Evolutionary conservation across 177 flowering plant genomes (phyloP).

Genomic region (Tripterygium wilfordii): DNA sequence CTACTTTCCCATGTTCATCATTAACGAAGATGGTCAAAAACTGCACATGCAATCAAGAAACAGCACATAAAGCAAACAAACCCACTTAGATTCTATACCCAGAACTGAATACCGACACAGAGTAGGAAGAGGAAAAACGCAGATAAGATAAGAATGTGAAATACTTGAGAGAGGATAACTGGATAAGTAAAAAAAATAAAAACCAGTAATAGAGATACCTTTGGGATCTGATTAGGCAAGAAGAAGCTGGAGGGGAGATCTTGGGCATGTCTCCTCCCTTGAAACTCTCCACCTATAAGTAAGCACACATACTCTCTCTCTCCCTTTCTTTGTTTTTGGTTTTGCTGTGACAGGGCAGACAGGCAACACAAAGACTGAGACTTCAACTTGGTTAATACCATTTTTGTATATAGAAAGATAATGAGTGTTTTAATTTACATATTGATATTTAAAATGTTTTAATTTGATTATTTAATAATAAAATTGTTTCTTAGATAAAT

Average conservation of each 20-base stretch:
- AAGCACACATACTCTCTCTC: too few species aligned
- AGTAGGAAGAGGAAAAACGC: conserved; percentile 3
- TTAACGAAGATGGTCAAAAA: conserved; percentile 6
- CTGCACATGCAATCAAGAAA: conserved; percentile 14
- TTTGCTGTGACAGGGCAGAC: not conserved
- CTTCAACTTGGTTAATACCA: too few species aligned
- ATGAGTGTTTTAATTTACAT: too few species aligned
- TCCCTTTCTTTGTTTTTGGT: not conserved
- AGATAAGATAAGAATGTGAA: not conserved
- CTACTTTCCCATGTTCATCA: conserved; percentile 8
- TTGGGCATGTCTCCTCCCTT: conserved; percentile 47
- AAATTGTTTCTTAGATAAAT: too few species aligned
- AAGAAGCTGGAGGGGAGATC: conserved; percentile 37
- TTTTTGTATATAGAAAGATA: too few species aligned
- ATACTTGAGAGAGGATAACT: too few species aligned
- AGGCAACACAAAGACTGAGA: too few species aligned
- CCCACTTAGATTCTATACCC: conserved; percentile 1
- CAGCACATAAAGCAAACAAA: not conserved
- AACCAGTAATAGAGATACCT: conserved; percentile 20
- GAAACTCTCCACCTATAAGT: too few species aligned
- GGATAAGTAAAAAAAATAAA: too few species aligned
- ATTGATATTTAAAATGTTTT: too few species aligned
- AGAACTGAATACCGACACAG: not conserved
- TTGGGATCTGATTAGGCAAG: conserved; percentile 26
- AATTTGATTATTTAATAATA: too few species aligned